Conservation (phyloP, 148 eudicot species). For the Spergularia marina region DNA sequence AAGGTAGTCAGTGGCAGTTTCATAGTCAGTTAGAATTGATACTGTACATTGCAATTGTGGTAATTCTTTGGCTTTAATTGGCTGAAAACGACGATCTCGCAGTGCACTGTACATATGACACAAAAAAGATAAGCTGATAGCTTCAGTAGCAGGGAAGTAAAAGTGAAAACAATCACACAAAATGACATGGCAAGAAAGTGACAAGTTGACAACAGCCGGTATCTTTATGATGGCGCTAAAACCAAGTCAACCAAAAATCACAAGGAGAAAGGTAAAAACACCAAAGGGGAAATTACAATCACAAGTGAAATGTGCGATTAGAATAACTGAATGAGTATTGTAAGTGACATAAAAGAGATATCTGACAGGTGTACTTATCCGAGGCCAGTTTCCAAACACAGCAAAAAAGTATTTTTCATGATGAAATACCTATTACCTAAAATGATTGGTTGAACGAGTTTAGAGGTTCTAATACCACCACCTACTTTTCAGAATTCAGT, state of each 20-base stretch:
- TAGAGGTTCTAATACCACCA: neutral
- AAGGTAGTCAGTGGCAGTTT: constrained; percentile 63
- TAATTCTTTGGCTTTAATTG: constrained; percentile 88
- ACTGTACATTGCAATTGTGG: constrained; percentile 94
- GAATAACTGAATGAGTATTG: neutral
- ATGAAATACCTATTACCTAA: neutral
- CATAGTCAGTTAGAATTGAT: constrained; percentile 81
- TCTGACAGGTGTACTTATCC: neutral
- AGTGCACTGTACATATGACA: constrained; percentile 65
- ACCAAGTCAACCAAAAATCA: neutral
- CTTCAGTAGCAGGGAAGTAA: neutral
- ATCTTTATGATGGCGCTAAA: neutral
- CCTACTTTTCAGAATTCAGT: no score
- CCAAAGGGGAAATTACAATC: neutral
- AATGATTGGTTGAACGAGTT: neutral
- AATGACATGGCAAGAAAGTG: neutral
- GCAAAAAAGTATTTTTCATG: no score
- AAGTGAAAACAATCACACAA: neutral
- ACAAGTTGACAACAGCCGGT: neutral
- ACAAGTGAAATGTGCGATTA: neutral
- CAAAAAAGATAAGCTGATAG: constrained; percentile 25
- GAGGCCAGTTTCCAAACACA: neutral
- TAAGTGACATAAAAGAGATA: neutral
- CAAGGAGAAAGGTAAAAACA: neutral
- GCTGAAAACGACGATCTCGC: constrained; percentile 87